Conservation (phyloP, 345 rosid species). For the Populus alba region DNA sequence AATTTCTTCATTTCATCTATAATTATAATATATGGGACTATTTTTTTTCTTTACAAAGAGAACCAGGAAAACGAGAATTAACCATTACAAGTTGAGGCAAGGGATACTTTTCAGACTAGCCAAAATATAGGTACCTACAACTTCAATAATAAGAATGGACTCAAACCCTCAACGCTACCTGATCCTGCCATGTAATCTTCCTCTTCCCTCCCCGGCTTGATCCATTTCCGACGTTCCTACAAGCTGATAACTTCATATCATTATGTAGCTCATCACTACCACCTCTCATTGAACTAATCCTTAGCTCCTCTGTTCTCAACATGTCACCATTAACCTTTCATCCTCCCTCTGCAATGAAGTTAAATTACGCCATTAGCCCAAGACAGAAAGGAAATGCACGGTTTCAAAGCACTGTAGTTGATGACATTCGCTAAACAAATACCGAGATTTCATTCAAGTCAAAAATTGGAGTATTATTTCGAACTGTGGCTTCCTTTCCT, state of each 20-base stretch:
- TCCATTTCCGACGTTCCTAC: slow-evolving; percentile 58
- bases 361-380: slow-evolving; percentile 8
- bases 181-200: slow-evolving; percentile 96
- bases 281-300: slow-evolving; percentile 31
- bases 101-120: slow-evolving; percentile 13
- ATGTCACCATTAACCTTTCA: slow-evolving; percentile 41
- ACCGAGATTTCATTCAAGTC: slow-evolving; percentile 93
- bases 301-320: slow-evolving; percentile 40
- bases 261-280: slow-evolving; percentile 47
- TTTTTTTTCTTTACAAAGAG: slow-evolving; percentile 28
- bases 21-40: slow-evolving; percentile 18
- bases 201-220: slow-evolving; percentile 62
- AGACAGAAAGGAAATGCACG: neutral
- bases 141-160: slow-evolving; percentile 4
- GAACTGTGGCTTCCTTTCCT: slow-evolving; percentile 41
- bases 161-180: slow-evolving; percentile 76
- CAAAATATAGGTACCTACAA: slow-evolving; percentile 12
- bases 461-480: slow-evolving; percentile 43
- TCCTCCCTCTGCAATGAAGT: slow-evolving; percentile 60
- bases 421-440: slow-evolving; percentile 16
- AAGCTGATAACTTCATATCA: slow-evolving; percentile 52
- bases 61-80: neutral
- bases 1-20: slow-evolving; percentile 25
- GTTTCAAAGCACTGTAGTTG: neutral
- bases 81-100: neutral